Evolutionary conservation across 345 rosid species (phyloP), one percentile per base, ranked within the genome.

Genomic region (Linum lewisii): DNA sequence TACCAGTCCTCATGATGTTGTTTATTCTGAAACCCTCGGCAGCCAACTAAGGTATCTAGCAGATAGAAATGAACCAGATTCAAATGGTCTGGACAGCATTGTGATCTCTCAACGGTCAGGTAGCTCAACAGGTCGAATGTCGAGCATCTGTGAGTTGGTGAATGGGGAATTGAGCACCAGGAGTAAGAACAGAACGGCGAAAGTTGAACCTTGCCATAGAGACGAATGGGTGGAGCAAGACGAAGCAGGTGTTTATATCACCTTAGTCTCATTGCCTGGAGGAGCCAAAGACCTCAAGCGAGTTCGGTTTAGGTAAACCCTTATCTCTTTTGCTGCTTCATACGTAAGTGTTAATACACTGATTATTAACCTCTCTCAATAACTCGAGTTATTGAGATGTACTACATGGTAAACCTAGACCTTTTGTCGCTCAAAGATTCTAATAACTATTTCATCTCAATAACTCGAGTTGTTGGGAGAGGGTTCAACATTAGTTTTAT

Each of bases 161-260:
- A 56, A 23, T 18, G 16, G 54, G 26, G 66, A 64, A 44, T 23
- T 58, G 24, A 54, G 60, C 32, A n/a, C 26, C 4, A 58, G 67
- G 60, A 63, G 21, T 42, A 50, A 23, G 37, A 72, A 51, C 67
- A 63, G 64, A 36, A 34, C 59, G 5, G 50, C 61, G 58, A 52
- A 57, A 45, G 61, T 58, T 4, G 75, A 63, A 51, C 58, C 73
- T 16, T 18, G 51, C 62, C 38, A 50, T 60, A 69, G 62, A 2
- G 66, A 60, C 61, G 74, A 70, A 61, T 65, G 73, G 73, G 72
- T 66, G 53, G 70, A 54, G 37, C 66, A 69, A 61, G 63, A 47
- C 52, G 72, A 62, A 58, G 66, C 58, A 5, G 72, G 68, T n/a
- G 59, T 70, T 16, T 70, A 60, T 38, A 59, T 64, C 26, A 67